Base-by-base conservation (phyloP, 2,329 filamentous ascomycete species). In the Myriosclerotinia duriaeana region DNA sequence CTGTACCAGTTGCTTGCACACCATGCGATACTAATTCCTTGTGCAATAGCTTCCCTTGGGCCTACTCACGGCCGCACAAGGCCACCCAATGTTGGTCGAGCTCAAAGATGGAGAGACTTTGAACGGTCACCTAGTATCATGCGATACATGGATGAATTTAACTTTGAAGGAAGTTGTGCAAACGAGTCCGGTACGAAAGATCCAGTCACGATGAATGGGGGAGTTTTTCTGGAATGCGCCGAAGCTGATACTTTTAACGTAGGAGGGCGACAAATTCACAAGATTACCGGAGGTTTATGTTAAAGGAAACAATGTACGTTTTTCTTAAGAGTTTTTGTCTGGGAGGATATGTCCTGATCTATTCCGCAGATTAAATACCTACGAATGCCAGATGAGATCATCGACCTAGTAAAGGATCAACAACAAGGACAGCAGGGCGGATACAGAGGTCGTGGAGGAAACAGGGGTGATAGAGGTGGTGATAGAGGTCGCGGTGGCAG, bases 61-160 rank as follows among this genome's bases (percentile, higher is more conserved):
- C 76, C 89, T 99, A 61, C 85, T 99, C 70, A 98, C 92, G 75
- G 94, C 94, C 74, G 93, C 95, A 72, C 93, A 97, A 83, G 95
- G 95, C 84, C 92, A 97, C 78, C 94, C 95, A 5, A 98, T 97
- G 90, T 89, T 97, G 66, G 93, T 97, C 72, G 93, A 97, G 83
- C 89, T 97, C 72, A 97, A 97, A 84, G 96, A 94, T 76, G 93
- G 93, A 81, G 93, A 99, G 80, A 98, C 95, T 0, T 86, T 99
- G 69, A 99, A 98, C 80, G 95, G 95, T 70, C 93, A 97, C 77
- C 84, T 99, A 68, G 90, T 97, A 78, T 92, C 90, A 79, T 99
- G 94, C 87, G 95, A 99, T 79, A 99, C 94, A 59, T 99, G 95
- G 93, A 99, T 99, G 95, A 99, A 99, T 81, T 82, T 99, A 73